Percentiles rank a stretch among this genome's conserved stretches.
Conservation (phyloP, 2,329 filamentous ascomycete genomes). For the Epichloe sibirici region DNA sequence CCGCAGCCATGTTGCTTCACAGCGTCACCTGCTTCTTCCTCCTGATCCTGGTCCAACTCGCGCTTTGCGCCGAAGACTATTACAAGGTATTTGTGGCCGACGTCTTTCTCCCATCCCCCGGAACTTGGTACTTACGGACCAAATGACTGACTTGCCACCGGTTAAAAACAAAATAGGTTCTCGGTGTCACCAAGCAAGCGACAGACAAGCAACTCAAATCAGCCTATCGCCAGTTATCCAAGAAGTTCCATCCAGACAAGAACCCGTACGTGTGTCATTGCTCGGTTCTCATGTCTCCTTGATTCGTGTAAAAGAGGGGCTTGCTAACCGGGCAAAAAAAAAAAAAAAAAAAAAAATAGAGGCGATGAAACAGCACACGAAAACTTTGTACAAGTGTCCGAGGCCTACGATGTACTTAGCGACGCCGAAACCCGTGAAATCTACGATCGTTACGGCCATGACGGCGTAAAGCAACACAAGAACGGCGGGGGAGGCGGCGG, state of each 20-base stretch:
- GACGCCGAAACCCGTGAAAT: conserved; percentile 70
- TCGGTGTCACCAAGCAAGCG: conserved; percentile 69
- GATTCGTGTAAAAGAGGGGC: background rate
- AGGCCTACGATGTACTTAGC: conserved; percentile 88
- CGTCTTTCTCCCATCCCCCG: too few relatives aligned
- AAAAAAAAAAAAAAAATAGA: conserved; percentile 29
- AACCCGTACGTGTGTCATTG: conserved; percentile 58
- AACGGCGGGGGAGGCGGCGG: conserved; percentile 42
- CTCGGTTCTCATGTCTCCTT: too few relatives aligned
- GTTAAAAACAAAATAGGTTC: conserved; percentile 38
- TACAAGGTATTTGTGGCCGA: conserved; percentile 49
- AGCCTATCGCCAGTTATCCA: conserved; percentile 82
- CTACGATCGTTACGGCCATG: conserved; percentile 90
- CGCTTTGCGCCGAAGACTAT: conserved; percentile 55
- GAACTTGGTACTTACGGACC: background rate
- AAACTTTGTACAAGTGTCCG: conserved; percentile 87
- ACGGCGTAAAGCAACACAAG: conserved; percentile 74
- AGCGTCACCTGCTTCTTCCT: conserved; percentile 38
- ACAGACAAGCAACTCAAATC: conserved; percentile 84
- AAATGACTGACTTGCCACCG: background rate
- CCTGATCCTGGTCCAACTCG: conserved; percentile 41
- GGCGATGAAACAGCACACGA: conserved; percentile 68
- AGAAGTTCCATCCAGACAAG: conserved; percentile 96
- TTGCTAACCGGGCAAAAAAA: background rate
- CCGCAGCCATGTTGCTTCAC: conserved; percentile 37